These are phyloP conservation scores for Cunninghamia lanceolata DNA, from an alignment of 75 land plant species.

Conservation along the genomic window DNA sequence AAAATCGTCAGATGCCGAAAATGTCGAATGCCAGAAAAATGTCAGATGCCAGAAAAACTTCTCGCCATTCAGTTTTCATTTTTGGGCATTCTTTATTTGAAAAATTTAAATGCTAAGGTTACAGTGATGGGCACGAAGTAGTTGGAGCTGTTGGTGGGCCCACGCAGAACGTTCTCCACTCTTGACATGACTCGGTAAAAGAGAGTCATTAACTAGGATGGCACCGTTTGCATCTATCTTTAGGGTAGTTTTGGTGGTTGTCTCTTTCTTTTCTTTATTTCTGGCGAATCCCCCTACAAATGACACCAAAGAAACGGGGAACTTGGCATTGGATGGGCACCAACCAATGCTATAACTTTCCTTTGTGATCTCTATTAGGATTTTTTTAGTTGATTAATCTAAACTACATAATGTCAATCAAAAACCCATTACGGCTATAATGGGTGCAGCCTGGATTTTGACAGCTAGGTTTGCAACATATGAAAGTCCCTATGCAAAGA, in stretches of 20 bases:
- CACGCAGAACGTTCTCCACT: background rate
- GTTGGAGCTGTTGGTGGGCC: background rate
- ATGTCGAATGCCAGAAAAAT: too few species aligned
- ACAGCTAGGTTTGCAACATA: background rate
- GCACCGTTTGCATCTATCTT: slow-evolving; percentile 1
- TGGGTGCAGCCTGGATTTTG: too few species aligned
- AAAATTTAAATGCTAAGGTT: too few species aligned
- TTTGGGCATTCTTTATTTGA: too few species aligned
- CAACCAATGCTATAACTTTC: slow-evolving; percentile 3
- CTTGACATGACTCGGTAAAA: background rate
- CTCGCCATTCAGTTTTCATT: too few species aligned
- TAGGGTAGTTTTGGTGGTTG: background rate
- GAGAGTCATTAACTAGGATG: slow-evolving; percentile 1
- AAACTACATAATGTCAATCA: background rate
- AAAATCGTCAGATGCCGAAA: too few species aligned
- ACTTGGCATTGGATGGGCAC: too few species aligned
- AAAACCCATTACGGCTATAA: background rate
- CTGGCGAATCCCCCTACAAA: background rate
- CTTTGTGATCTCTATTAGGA: background rate
- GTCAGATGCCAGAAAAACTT: too few species aligned
- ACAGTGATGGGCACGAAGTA: background rate
- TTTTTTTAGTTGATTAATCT: background rate
- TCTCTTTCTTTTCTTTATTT: slow-evolving; percentile 5
- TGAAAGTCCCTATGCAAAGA: background rate
- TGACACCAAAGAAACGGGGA: background rate